Base-by-base conservation (phyloP, 371 early-diverging fungal species). In the Rhizopus delemar region DNA sequence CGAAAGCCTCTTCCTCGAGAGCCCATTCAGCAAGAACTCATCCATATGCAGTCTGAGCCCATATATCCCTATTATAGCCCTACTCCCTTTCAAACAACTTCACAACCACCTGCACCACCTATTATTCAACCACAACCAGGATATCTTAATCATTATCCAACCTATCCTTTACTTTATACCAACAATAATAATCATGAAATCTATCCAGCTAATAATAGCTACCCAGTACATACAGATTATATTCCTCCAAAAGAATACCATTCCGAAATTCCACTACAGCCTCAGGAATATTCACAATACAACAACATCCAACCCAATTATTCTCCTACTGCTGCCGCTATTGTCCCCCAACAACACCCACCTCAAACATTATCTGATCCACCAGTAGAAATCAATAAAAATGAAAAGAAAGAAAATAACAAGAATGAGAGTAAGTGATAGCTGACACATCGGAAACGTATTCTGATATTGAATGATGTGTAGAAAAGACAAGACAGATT, bases 401-500 rank as follows among this genome's bases (percentile, higher is more conserved):
- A 63, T n/a, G 46, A 49, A 41, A 41, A 32, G 46, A 46, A 56
- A 38, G 34, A 28, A 41, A 38, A 6, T 6, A n/a, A 7, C 2
- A 51, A 51, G 5, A 51, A 32, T 51, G 51, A 51, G 32, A 51
- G 51, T 51, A 51, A 51, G 51, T 3, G 0, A 16, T 15, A 3
- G 6, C 35, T 39, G 22, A 22, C 22, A 22, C 22, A 22, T 2
- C 2, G 22, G 22, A 45, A 13, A 2, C 45, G 7, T 45, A 38
- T 38, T 38, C 39, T 38, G 11, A 4, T 52, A n/a, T 29, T 34
- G 46, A 32, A 13, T 8, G 8, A 45, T 8, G 29, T 7, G 41
- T 58, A 66, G 66, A 61, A 28, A 70, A 63, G 57, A 59, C 70
- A 12, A 69, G 75, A 3, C 80, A 75, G 33, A 77, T 80, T 39